Evolutionary conservation across 495 filamentous ascomycete species (phyloP).

Genomic region (Thermothielavioides terrestris): DNA sequence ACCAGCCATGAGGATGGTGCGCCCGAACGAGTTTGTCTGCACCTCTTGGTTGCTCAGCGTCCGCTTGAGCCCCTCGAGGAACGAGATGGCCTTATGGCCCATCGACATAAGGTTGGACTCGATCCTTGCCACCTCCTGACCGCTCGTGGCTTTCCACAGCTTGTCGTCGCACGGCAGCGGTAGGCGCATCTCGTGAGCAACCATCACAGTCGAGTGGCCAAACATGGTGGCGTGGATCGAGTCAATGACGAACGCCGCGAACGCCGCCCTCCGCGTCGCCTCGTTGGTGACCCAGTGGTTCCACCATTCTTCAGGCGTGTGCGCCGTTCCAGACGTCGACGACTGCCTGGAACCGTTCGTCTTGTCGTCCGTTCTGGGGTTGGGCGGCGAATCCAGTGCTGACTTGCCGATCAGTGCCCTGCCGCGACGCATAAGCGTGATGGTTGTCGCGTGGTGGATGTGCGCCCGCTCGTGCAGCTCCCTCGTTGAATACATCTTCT

Average conservation of each 20-base stretch:
- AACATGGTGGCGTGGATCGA: constrained; percentile 98
- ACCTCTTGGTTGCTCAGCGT: constrained; percentile 83
- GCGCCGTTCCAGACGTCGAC: constrained; percentile 47
- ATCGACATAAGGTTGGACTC: constrained; percentile 75
- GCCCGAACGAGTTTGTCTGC: constrained; percentile 86
- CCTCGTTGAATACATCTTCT: constrained; percentile 92
- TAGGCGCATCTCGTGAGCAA: constrained; percentile 88
- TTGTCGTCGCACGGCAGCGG: constrained; percentile 91
- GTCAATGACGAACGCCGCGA: constrained; percentile 92
- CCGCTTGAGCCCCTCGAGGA: constrained; percentile 84
- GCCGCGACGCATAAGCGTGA: constrained; percentile 90
- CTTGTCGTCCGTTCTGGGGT: constrained; percentile 57
- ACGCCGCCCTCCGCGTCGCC: constrained; percentile 80
- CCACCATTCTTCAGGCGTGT: constrained; percentile 85
- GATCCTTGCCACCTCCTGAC: constrained; percentile 77
- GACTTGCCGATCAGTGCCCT: constrained; percentile 87
- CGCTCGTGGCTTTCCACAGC: constrained; percentile 86
- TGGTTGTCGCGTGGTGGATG: constrained; percentile 92
- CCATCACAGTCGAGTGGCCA: constrained; percentile 94
- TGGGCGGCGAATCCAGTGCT: constrained; percentile 81
- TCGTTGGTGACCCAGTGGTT: constrained; percentile 95
- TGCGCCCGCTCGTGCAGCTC: constrained; percentile 91
- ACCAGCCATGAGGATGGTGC: constrained; percentile 93
- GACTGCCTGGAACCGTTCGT: constrained; percentile 51
- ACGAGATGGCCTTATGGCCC: constrained; percentile 78